phyloP scores from a whole-genome alignment of 306 rosid genomes.

The Quercus berberidifolia region DNA sequence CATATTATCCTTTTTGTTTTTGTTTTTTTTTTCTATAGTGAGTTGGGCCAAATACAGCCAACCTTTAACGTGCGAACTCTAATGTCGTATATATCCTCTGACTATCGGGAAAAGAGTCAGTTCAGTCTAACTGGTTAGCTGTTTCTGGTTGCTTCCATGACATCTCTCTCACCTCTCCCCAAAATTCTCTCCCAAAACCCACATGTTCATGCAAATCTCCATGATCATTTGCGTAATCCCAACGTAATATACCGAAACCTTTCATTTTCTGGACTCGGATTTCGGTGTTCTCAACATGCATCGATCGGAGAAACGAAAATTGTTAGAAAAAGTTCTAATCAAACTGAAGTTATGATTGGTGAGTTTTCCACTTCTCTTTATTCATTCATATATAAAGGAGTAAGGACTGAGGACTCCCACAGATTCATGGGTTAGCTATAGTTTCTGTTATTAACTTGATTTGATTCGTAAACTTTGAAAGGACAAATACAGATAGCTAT shows the following conservation, averaged over 20 bases:
- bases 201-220: background rate
- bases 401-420: background rate
- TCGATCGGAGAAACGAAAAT: background rate
- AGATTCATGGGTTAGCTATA: background rate
- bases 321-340: slow-evolving; percentile 24
- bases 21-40: too few relatives aligned
- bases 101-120: too few relatives aligned
- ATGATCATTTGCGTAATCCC: background rate
- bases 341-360: slow-evolving; percentile 29
- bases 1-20: too few relatives aligned
- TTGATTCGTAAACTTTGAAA: background rate
- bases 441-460: background rate
- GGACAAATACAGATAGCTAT: background rate
- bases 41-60: background rate
- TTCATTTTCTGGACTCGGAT: slow-evolving; percentile 1
- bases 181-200: slow-evolving; percentile 22
- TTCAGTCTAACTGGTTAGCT: too few relatives aligned
- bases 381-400: background rate
- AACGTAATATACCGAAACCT: slow-evolving; percentile 2
- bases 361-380: slow-evolving; percentile 4
- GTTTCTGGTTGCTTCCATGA: slow-evolving; percentile 29
- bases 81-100: background rate
- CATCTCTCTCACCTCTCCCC: slow-evolving; percentile 24
- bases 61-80: background rate
- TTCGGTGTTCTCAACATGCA: slow-evolving; percentile 17